Conservation (phyloP, 192 early-diverging fungal genomes). For the Blastocladiella britannica region DNA sequence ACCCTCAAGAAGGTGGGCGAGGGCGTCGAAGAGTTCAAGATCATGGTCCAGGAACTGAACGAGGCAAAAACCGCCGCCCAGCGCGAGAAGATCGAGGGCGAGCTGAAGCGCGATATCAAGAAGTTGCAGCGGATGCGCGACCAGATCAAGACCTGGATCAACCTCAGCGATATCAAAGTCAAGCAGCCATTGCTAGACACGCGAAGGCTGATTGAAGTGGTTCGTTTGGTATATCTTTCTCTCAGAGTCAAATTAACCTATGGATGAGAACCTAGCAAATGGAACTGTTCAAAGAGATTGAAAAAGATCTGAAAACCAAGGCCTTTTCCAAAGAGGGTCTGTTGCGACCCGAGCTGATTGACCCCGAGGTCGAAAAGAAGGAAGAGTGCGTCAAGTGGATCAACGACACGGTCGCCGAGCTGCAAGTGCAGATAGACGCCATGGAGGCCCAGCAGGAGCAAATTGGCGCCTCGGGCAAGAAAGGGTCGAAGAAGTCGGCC, state of each 20-base stretch:
- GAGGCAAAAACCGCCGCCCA: constrained; percentile 60
- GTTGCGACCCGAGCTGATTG: constrained; percentile 50
- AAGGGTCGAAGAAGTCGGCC: constrained; percentile 54
- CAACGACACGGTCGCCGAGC: constrained; percentile 54
- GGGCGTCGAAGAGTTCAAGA: constrained; percentile 88
- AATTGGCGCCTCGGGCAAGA: constrained; percentile 37
- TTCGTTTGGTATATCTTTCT: constrained; percentile 8
- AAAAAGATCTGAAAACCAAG: constrained; percentile 98
- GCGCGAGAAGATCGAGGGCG: constrained; percentile 90
- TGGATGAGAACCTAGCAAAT: constrained; percentile 48
- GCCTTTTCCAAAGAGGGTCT: constrained; percentile 94
- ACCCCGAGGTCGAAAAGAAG: constrained; percentile 87
- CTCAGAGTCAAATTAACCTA: background rate
- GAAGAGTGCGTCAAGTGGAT: constrained; percentile 69
- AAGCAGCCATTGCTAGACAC: constrained; percentile 74
- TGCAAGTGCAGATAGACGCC: constrained; percentile 78
- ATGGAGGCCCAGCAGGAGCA: constrained; percentile 77
- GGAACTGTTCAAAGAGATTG: constrained; percentile 94
- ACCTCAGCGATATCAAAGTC: constrained; percentile 91
- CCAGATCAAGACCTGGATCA: constrained; percentile 95
- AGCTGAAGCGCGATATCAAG: constrained; percentile 98
- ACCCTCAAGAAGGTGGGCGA: constrained; percentile 84
- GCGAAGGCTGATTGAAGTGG: constrained; percentile 77
- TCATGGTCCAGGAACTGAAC: constrained; percentile 70
- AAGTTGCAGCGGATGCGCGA: constrained; percentile 89